phyloP scores from a whole-genome alignment of 139 green algal genomes.

The Chlamydomonas sphaeroides region DNA sequence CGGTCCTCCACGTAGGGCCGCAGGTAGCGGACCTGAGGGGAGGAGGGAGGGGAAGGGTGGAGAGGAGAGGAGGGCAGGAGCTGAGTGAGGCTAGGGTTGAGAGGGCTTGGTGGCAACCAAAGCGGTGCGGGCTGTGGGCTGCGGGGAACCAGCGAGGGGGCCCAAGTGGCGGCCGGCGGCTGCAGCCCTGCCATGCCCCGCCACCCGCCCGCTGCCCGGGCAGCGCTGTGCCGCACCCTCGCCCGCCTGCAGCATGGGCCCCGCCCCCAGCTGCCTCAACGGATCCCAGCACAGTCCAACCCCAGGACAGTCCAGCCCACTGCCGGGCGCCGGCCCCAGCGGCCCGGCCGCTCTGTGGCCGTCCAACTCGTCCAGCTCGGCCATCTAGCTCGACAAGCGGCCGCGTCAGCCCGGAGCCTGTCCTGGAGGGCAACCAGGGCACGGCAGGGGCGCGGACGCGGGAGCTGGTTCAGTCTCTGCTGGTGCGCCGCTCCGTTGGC shows the following conservation, averaged over 20 bases:
- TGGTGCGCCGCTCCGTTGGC: not conserved
- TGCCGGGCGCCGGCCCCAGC: too few species aligned
- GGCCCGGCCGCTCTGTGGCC: not conserved
- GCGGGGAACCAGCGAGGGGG: too few species aligned
- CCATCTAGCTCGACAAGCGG: conserved; percentile 29
- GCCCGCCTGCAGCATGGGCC: too few species aligned
- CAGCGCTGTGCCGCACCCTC: too few species aligned
- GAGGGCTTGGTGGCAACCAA: not conserved
- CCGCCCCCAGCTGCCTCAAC: too few species aligned
- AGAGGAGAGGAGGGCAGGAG: too few species aligned
- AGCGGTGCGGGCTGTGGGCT: too few species aligned
- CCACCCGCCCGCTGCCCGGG: too few species aligned
- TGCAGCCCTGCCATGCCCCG: too few species aligned
- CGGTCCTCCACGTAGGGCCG: conserved; percentile 81
- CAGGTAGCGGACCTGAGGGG: conserved; percentile 32
- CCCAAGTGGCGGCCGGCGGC: too few species aligned
- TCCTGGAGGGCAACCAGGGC: not conserved
- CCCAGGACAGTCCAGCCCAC: not conserved
- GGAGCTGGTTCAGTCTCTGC: not conserved
- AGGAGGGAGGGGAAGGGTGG: not conserved
- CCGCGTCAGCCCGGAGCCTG: not conserved
- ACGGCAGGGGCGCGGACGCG: too few species aligned
- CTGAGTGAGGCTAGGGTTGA: not conserved
- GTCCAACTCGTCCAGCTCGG: not conserved
- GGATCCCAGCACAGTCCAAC: too few species aligned